Evolutionary conservation across 495 filamentous ascomycete species (phyloP), one percentile per base, ranked within the genome.

Genomic region (Sporormia fimetaria): DNA sequence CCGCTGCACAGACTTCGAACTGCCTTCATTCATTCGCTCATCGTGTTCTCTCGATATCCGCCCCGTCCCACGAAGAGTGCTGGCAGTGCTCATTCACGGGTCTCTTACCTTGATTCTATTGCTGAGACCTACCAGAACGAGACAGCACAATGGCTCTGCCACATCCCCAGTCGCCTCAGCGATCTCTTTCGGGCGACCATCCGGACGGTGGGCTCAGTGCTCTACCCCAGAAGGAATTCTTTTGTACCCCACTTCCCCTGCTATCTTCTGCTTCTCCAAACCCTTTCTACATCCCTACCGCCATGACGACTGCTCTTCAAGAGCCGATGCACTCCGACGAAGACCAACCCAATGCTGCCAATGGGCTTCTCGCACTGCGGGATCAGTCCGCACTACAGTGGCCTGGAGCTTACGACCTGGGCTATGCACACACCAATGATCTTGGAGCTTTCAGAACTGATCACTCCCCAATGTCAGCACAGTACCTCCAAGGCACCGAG

Each of bases 101-200:
- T 44, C 37, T 30, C 23, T 33, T 29, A 41, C 33, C 15, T 28
- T 33, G 26, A 25, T 3, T 31, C 32, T 20, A 29, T 18, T n/a
- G 9, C 16, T 39, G 14, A 22, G 24, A n/a, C 27, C 26, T 28
- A 47, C 37, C 38, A 47, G 20, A 31, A 17, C n/a, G 10, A 48
- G 43, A 28, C 44, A 44, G 30, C 49, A 27, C 33, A 40, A 33
- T 27, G 21, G 31, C 24, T 25, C 44, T 53, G 49, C 35, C 44
- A 33, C 51, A 38, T 25, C 45, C 51, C n/a, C 40, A 29, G 15
- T 54, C 49, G 38, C 44, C 51, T 37, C 51, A 42, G 24, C 45
- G 34, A 23, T 12, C 36, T 5, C 26, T 21, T 14, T 29, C 44
- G n/a, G 16, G 21, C 15, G 41, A 49, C 36, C 12, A 37, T 15